A percentile compares a stretch with the other conserved stretches of the same genome.
These are phyloP conservation scores for Rhinocladiella mackenziei DNA, from an alignment of 2,329 filamentous ascomycete species.

Conservation along the genomic window DNA sequence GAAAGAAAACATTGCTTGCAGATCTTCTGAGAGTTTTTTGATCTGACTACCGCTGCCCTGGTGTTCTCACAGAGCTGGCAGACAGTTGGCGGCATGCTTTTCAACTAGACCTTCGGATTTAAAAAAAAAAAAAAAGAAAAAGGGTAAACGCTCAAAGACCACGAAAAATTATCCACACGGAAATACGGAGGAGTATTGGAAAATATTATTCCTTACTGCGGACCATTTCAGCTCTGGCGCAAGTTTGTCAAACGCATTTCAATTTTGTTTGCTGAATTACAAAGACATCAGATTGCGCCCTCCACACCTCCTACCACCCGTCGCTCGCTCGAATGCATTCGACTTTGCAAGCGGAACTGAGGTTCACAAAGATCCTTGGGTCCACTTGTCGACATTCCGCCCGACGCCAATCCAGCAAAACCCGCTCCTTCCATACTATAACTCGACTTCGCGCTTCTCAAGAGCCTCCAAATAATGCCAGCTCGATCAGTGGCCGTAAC, in stretches of 20 bases:
- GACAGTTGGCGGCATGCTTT: slow-evolving; percentile 66
- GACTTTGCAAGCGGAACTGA: slow-evolving; percentile 27
- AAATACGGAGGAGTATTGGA: slow-evolving; percentile 4
- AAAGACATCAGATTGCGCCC: slow-evolving; percentile 1
- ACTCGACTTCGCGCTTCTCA: slow-evolving; percentile 13
- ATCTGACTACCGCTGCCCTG: slow-evolving; percentile 83
- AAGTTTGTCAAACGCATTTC: too few relatives aligned
- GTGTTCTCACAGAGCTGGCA: slow-evolving; percentile 73
- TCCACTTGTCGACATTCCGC: slow-evolving; percentile 23
- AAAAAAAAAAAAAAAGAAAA: neutral
- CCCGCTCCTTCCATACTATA: slow-evolving; percentile 20
- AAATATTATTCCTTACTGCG: too few relatives aligned
- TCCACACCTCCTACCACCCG: neutral
- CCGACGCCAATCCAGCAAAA: slow-evolving; percentile 10
- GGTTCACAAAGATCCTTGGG: slow-evolving; percentile 23
- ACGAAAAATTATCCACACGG: neutral
- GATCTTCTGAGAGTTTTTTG: slow-evolving; percentile 91
- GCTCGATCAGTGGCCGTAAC: slow-evolving; percentile 6
- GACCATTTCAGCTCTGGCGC: too few relatives aligned
- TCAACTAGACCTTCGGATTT: neutral
- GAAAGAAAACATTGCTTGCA: slow-evolving; percentile 84
- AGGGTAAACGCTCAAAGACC: neutral
- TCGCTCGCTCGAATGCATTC: slow-evolving; percentile 27
- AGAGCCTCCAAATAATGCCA: slow-evolving; percentile 13
- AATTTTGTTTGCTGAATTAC: too few relatives aligned